Evolutionary conservation across 305 asterid genomes (phyloP).

Genomic region (Plantago coronopus): DNA sequence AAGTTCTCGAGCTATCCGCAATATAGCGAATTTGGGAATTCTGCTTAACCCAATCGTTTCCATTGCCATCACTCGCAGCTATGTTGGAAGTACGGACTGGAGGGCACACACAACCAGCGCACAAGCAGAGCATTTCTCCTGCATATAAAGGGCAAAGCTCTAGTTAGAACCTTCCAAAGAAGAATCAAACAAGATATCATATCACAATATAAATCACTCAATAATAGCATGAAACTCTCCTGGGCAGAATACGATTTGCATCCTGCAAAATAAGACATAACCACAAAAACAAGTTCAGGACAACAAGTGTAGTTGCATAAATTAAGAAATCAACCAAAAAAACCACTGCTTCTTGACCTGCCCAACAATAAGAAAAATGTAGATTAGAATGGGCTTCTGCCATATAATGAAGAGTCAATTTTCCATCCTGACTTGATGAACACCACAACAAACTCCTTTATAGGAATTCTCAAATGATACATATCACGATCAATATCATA

Average conservation of each 20-base stretch:
- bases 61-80: not conserved
- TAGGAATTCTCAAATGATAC: conserved; percentile 9
- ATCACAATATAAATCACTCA: conserved; percentile 24
- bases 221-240: conserved; percentile 36
- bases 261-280: conserved; percentile 51
- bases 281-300: conserved; percentile 23
- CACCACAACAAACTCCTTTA: conserved; percentile 12
- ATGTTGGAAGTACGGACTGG: not conserved
- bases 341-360: conserved; percentile 41
- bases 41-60: not conserved
- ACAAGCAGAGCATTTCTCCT: conserved; percentile 27
- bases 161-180: conserved; percentile 18
- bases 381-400: conserved; percentile 22
- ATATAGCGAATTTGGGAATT: too few species aligned
- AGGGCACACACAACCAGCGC: conserved; percentile 7
- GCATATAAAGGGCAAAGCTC: conserved; percentile 5
- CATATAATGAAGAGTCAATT: conserved; percentile 9
- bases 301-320: conserved; percentile 19
- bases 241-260: conserved; percentile 31
- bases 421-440: conserved; percentile 23
- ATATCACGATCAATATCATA: not conserved
- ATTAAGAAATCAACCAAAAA: conserved; percentile 20
- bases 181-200: conserved; percentile 1
- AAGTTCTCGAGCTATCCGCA: conserved; percentile 19
- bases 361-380: conserved; percentile 26